A percentile compares a stretch with the other conserved stretches of the same genome.
Conservation (phyloP, 805 yeast species). For the Hanseniaspora guilliermondii region DNA sequence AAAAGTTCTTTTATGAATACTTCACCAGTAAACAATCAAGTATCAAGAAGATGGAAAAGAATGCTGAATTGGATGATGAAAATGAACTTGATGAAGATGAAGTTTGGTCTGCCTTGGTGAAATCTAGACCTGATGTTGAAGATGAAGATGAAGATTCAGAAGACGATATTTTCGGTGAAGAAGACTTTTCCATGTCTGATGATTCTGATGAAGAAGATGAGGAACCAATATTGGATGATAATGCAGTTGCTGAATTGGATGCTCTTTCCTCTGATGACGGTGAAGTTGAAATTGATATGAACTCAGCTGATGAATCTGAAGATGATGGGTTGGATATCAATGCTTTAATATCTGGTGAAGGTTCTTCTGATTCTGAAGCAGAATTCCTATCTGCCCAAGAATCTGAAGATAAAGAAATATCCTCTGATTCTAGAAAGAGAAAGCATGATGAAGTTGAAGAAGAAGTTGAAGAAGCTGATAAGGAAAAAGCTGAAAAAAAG, state of each 20-base stretch:
- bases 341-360: constrained; percentile 14
- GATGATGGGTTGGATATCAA: constrained; percentile 21
- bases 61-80: constrained; percentile 27
- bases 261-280: constrained; percentile 26
- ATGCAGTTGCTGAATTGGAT: constrained; percentile 31
- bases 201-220: constrained; percentile 18
- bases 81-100: constrained; percentile 51
- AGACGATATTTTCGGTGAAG: constrained; percentile 34
- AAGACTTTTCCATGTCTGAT: constrained; percentile 26
- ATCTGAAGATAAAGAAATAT: constrained; percentile 26
- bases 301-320: constrained; percentile 15
- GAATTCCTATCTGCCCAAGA: constrained; percentile 24
- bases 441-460: constrained; percentile 25
- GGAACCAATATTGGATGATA: constrained; percentile 15
- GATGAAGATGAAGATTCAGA: constrained; percentile 37
- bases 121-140: constrained; percentile 61
- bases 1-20: constrained; percentile 75
- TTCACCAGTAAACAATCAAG: constrained; percentile 48
- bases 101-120: constrained; percentile 68
- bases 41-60: constrained; percentile 22
- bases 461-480: constrained; percentile 20
- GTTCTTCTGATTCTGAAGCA: constrained; percentile 17
- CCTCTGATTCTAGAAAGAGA: constrained; percentile 16
- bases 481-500: constrained; percentile 24
- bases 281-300: constrained; percentile 20